Conservation (phyloP, 2,329 filamentous ascomycete species). For the Hirsutella rhossiliensis region DNA sequence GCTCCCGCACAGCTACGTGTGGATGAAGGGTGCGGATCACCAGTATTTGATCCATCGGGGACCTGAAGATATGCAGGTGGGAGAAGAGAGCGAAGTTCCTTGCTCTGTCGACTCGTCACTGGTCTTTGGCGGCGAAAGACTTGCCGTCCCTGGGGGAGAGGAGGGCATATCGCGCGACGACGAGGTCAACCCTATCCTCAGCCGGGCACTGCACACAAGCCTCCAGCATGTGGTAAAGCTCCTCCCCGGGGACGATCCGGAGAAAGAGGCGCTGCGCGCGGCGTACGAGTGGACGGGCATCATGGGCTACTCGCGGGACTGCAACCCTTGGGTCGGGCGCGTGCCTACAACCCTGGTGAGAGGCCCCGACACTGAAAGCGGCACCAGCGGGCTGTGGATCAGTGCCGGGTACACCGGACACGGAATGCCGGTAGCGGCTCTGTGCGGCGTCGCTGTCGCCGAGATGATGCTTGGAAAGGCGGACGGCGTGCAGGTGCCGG, state of each 20-base stretch:
- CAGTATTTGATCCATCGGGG: conserved; percentile 60
- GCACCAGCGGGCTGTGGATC: conserved; percentile 42
- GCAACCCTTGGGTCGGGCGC: conserved; percentile 56
- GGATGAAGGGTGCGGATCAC: conserved; percentile 44
- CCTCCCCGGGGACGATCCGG: conserved; percentile 15
- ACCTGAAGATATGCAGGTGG: no score
- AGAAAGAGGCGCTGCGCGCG: conserved; percentile 33
- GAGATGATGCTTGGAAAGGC: conserved; percentile 37
- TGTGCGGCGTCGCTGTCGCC: conserved; percentile 52
- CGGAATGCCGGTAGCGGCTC: conserved; percentile 63
- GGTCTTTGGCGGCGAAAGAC: conserved; percentile 60
- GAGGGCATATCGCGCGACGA: conserved; percentile 49
- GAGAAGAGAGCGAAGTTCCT: conserved; percentile 22
- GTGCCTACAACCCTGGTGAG: conserved; percentile 43
- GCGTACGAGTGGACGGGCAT: conserved; percentile 66
- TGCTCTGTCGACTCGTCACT: conserved; percentile 40
- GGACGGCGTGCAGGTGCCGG: conserved; percentile 27
- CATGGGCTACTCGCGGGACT: conserved; percentile 63
- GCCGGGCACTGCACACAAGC: conserved; percentile 39
- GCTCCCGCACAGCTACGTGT: conserved; percentile 49
- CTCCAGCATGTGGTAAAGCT: conserved; percentile 30
- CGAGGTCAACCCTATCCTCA: conserved; percentile 41
- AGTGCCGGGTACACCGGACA: conserved; percentile 60
- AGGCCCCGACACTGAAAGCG: conserved; percentile 12
- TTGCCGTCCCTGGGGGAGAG: conserved; percentile 31